Evolutionary conservation across 139 green algal species (phyloP).

Genomic region (Gonium pectorale): DNA sequence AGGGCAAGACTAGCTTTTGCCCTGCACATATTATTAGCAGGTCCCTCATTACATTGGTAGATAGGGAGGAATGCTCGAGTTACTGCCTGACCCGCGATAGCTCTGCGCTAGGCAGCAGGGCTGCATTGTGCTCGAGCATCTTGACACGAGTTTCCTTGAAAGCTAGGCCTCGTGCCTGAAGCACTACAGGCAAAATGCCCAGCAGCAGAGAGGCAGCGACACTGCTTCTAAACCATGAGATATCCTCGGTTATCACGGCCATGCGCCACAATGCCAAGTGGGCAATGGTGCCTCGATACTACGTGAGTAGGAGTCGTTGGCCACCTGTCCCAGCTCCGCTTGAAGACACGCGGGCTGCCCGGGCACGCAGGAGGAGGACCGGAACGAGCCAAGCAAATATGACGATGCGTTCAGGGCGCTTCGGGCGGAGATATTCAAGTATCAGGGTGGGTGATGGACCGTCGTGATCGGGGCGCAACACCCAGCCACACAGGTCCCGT

Average conservation of each 20-base stretch:
- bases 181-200: constrained; percentile 26
- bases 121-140: too few species aligned
- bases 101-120: too few species aligned
- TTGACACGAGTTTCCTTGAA: too few species aligned
- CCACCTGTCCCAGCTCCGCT: too few species aligned
- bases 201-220: constrained; percentile 28
- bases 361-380: constrained; percentile 84
- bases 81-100: too few species aligned
- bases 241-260: constrained; percentile 80
- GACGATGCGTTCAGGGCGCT: constrained; percentile 87
- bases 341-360: too few species aligned
- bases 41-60: too few species aligned
- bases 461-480: constrained; percentile 15
- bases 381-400: constrained; percentile 87
- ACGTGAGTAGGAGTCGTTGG: constrained; percentile 54
- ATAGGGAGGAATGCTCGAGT: too few species aligned
- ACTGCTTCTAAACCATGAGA: constrained; percentile 86
- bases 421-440: constrained; percentile 85
- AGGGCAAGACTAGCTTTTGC: too few species aligned
- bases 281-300: constrained; percentile 75
- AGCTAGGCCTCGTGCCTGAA: too few species aligned
- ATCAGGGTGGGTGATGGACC: constrained; percentile 59
- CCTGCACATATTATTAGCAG: too few species aligned
- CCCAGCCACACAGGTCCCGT: neutral
- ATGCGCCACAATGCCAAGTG: constrained; percentile 88